Base-by-base conservation (phyloP, 148 eudicot species). In the Talinum fruticosum region DNA sequence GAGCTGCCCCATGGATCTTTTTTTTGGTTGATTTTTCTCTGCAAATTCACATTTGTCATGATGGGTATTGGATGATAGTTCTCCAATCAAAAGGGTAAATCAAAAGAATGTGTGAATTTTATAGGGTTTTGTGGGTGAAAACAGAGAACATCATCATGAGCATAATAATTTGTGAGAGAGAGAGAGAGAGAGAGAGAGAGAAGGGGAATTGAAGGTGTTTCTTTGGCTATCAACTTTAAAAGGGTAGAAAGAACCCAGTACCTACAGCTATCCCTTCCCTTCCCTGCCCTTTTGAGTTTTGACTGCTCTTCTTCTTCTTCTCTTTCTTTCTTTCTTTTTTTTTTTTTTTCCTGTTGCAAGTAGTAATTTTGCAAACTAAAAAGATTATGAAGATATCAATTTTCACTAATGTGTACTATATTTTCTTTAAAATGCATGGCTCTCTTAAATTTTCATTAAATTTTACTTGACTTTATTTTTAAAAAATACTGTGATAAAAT, bases 81-180 rank as follows among this genome's bases (percentile, higher is more conserved):
- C 49, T 26, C 54, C 26, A 28, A 53, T 5, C 10, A 33, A 57
- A 57, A 57, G 35, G 26, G 6, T 41, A 59, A 61, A 65, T 61
- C 18, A n/a, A 37, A 69, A 72, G 45, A 67, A 82, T 59, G 59
- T 54, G 67, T 5, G 21, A 28, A 70, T 75, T 66, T 75, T 69
- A 65, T 78, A 54, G 74, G 81, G 80, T 45, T 72, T 77, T 41
- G 76, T 67, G 79, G 77, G 77, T 36, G 54, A 80, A 62, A 82
- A 82, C 70, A 79, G 74, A 79, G 80, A 80, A 85, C 82, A 75
- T 34, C 66, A 86, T 81, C 69, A 86, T 86, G 82, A 78, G 51
- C 26, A 57, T 72, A 80, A 84, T 84, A 49, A 84, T 79, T 86
- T 82, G 75, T 78, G 82, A 78, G 51, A 75, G 72, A 35, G 54